Evolutionary conservation across 805 yeast genomes (phyloP).

Genomic region (Candida caryicola): DNA sequence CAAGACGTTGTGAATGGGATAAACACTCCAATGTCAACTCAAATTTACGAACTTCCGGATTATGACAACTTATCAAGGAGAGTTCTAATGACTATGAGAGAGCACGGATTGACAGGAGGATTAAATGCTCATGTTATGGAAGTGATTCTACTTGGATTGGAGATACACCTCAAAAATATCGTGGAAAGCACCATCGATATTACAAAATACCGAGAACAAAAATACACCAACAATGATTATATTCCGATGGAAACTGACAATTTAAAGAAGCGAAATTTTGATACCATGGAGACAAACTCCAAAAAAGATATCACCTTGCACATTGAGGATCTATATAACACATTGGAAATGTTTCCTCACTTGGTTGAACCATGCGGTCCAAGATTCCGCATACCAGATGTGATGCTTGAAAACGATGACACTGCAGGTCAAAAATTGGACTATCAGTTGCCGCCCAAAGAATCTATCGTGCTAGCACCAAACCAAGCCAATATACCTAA

Average conservation of each 20-base stretch:
- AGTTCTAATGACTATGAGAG: conserved; percentile 81
- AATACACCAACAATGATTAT: conserved; percentile 38
- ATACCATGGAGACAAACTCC: conserved; percentile 10
- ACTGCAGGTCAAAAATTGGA: conserved; percentile 13
- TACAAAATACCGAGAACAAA: conserved; percentile 57
- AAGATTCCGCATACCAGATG: conserved; percentile 45
- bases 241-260: conserved; percentile 17
- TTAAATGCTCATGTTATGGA: conserved; percentile 79
- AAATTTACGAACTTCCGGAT: conserved; percentile 81
- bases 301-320: conserved; percentile 43
- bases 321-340: conserved; percentile 64
- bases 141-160: conserved; percentile 74
- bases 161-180: conserved; percentile 70
- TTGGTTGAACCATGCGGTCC: conserved; percentile 69
- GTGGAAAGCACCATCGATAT: conserved; percentile 74
- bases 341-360: conserved; percentile 63
- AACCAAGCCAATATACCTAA: too few relatives aligned
- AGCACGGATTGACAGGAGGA: conserved; percentile 82
- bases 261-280: conserved; percentile 20
- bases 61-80: conserved; percentile 61
- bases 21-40: conserved; percentile 76
- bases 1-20: conserved; percentile 88
- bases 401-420: conserved; percentile 18
- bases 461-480: conserved; percentile 3
- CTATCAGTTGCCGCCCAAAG: conserved; percentile 28